Base-by-base conservation (phyloP, 768 basidiomycete species). In the Chiua virens region DNA sequence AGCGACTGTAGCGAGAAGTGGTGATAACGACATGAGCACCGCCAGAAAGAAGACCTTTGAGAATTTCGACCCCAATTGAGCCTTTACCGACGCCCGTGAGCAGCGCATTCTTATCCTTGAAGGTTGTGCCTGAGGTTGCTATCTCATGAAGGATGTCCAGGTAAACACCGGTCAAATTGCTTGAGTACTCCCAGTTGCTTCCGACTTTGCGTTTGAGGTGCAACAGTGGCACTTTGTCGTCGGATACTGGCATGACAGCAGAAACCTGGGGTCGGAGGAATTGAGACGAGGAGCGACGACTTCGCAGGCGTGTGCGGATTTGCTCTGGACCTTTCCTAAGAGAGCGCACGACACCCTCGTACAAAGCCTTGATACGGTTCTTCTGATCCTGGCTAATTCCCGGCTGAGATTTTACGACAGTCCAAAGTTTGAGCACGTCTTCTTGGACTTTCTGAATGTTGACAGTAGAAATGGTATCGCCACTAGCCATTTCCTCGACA, bases 401-500 rank as follows among this genome's bases (percentile, higher is more conserved):
- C 3, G 96, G 96, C 69, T 98, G 92, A 0, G 91, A 86, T 71
- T 95, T 97, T 64, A 99, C 94, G 52, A 98, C 86, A 47, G 88
- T 93, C 94, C 96, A 99, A 5, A 99, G 81, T 65, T 95, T 98
- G 49, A 94, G 78, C 43, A 99, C 92, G 59, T 98, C 94, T 36
- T 95, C 91, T 65, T 98, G 95, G 40, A 98, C 93, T 73, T 98
- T 98, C 75, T 97, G 90, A 53, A 97, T 89, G 72, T 98, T 98
- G 66, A 95, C 82, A 30, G 83, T 76, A 3, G 89, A 82, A 45
- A 92, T 88, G 7, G 89, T 85, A 64, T 95, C 92, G 3, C 93
- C 92, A 53, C 89, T 92, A 2, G 97, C 94, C 97, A 99, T 99
- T 73, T 99, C 94, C 63, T 94, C 86, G 47, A 92, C 97, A 62